Percentiles rank a stretch among this genome's conserved stretches.
phyloP scores from a whole-genome alignment of 1,284 basidiomycete genomes.

The Filobasidium uniguttulatum region DNA sequence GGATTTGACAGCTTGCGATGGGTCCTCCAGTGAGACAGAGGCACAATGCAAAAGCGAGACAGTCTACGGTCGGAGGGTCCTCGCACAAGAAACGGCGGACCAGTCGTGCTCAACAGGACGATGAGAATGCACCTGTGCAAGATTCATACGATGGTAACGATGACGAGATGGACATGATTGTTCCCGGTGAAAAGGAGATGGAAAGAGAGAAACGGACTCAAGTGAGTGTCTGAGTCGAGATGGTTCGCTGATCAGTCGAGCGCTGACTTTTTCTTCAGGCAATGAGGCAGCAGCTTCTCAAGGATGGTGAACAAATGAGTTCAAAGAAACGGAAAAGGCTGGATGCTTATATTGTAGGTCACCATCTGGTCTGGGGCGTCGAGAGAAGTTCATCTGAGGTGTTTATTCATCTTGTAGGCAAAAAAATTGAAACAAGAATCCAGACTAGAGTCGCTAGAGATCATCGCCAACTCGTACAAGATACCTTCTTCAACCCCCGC shows the following conservation, averaged over 20 bases:
- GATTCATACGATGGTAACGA: constrained; percentile 31
- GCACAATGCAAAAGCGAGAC: constrained; percentile 35
- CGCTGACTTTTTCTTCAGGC: constrained; percentile 23
- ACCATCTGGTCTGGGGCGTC: neutral
- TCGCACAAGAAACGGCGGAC: constrained; percentile 31
- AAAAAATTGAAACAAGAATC: constrained; percentile 36
- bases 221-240: constrained; percentile 15
- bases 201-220: constrained; percentile 13
- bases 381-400: neutral
- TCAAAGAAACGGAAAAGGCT: constrained; percentile 37
- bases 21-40: constrained; percentile 29
- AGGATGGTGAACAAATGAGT: constrained; percentile 24
- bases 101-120: constrained; percentile 21
- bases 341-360: constrained; percentile 43
- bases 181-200: constrained; percentile 13
- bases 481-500: neutral
- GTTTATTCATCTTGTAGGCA: constrained; percentile 17
- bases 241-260: constrained; percentile 3
- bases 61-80: constrained; percentile 29
- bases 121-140: constrained; percentile 29
- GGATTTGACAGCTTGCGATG: no score
- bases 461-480: constrained; percentile 6
- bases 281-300: constrained; percentile 41
- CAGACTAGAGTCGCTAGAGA: constrained; percentile 25
- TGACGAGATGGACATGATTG: constrained; percentile 13